phyloP scores from a whole-genome alignment of 352 stramenopile genomes.

The Pythium angustatum region DNA sequence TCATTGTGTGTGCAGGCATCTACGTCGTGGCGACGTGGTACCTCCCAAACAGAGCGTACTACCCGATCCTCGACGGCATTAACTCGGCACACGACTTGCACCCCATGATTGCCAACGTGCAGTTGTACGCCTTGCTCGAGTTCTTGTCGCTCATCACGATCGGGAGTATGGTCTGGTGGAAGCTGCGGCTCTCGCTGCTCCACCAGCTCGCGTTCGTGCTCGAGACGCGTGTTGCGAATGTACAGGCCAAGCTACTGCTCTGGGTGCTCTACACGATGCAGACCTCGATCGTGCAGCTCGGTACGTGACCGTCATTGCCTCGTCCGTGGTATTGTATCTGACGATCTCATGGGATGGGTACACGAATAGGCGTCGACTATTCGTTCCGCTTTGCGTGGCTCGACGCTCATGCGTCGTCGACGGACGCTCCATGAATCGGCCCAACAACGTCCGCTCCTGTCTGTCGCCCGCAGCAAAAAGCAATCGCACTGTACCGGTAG shows the following conservation, averaged over 20 bases:
- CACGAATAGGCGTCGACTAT: constrained; percentile 28
- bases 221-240: constrained; percentile 12
- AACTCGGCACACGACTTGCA: neutral
- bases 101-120: constrained; percentile 13
- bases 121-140: constrained; percentile 18
- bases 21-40: constrained; percentile 29
- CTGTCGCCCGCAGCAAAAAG: no score
- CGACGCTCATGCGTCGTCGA: neutral
- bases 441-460: no score
- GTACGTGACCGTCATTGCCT: neutral
- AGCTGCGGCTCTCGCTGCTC: constrained; percentile 13
- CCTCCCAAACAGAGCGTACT: constrained; percentile 33
- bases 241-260: constrained; percentile 22
- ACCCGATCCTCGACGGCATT: constrained; percentile 29
- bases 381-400: constrained; percentile 28
- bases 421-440: no score
- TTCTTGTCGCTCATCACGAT: constrained; percentile 9
- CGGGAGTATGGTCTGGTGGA: constrained; percentile 15
- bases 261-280: constrained; percentile 27
- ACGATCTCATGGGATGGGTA: no score
- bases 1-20: neutral
- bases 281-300: constrained; percentile 12
- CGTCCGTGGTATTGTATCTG: no score
- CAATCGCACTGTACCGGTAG: no score
- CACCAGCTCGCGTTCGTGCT: constrained; percentile 28